Base-by-base conservation (phyloP, 441 rosid genomes). In the Biscutella auriculata region DNA sequence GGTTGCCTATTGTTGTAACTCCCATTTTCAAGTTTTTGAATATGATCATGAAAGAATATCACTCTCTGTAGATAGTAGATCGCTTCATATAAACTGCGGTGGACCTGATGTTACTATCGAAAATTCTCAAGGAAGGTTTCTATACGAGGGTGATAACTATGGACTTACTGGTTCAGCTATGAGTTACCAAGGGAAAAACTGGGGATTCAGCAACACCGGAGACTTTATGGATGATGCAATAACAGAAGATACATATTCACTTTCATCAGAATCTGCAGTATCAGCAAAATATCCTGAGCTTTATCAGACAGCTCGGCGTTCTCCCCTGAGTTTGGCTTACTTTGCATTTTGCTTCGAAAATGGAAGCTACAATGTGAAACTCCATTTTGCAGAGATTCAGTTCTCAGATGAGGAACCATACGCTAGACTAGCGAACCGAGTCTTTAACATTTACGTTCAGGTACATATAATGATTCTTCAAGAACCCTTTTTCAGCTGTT, bases 151-250 rank as follows among this genome's bases (percentile, higher is more conserved):
- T 27, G 88, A 82, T 62, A 5, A 7, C 43, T 6, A n/a, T 9
- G 34, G 15, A 58, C 27, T 45, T 9, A 62, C 68, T 6, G 33
- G 66, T 14, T 67, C 82, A 5, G 45, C 66, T 29, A 58, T 2
- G 5, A 68, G 0, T 39, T 65, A 57, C 12, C 13, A 58, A n/a
- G 33, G 17, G 0, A 8, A 10, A 47, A 43, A 61, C 12, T 83
- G 89, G 89, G 85, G 77, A 77, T 63, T 71, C 12, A 80, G 85
- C 37, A 75, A 59, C 60, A 73, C 82, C 1, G 88, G 88, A 43
- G 74, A 73, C 68, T 82, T 72, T 68, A 62, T 71, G 71, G 82
- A 77, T 60, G 73, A 72, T 23, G 13, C 8, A 4, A 3, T 9
- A 12, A 15, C 47, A 0, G 37, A 40, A 6, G 75, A 60, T 33